phyloP scores from a whole-genome alignment of 2,329 filamentous ascomycete species.

The Arthrobotrys pseudoclavata region DNA sequence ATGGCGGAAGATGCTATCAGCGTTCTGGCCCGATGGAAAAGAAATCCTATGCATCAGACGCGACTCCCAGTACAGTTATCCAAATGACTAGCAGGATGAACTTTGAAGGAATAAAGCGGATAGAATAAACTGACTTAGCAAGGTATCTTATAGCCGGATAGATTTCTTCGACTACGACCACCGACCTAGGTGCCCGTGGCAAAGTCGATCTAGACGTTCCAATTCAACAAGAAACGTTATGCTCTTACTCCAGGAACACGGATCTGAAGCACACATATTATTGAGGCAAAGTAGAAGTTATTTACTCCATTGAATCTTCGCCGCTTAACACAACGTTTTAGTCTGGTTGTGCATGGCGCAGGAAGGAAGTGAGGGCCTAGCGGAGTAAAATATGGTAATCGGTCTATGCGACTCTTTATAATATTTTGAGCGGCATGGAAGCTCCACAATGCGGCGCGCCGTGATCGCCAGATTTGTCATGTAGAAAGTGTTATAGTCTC shows the following conservation, averaged over 20 bases:
- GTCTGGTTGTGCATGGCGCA: background rate
- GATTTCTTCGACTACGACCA: background rate
- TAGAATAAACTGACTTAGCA: background rate
- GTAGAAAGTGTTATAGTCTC: too few relatives aligned
- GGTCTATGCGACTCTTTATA: background rate
- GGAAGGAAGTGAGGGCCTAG: background rate
- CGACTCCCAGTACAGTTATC: too few relatives aligned
- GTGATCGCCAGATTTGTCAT: too few relatives aligned
- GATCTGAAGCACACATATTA: background rate
- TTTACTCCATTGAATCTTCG: background rate
- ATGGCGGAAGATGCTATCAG: too few relatives aligned
- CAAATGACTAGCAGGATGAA: too few relatives aligned
- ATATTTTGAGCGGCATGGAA: too few relatives aligned
- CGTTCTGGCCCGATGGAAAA: too few relatives aligned
- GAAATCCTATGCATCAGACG: too few relatives aligned
- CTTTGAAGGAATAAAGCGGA: background rate
- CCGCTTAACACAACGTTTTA: background rate
- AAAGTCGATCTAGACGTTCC: background rate
- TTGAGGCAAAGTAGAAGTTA: background rate
- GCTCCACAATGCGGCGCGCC: too few relatives aligned
- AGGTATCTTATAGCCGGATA: background rate
- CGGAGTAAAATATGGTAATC: too few relatives aligned
- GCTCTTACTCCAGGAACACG: background rate
- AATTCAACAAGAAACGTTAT: background rate
- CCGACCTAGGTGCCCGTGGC: background rate